A percentile compares a stretch with the other conserved stretches of the same genome.
Conservation (phyloP, 306 rosid genomes). For the Amphicarpaea edgeworthii region DNA sequence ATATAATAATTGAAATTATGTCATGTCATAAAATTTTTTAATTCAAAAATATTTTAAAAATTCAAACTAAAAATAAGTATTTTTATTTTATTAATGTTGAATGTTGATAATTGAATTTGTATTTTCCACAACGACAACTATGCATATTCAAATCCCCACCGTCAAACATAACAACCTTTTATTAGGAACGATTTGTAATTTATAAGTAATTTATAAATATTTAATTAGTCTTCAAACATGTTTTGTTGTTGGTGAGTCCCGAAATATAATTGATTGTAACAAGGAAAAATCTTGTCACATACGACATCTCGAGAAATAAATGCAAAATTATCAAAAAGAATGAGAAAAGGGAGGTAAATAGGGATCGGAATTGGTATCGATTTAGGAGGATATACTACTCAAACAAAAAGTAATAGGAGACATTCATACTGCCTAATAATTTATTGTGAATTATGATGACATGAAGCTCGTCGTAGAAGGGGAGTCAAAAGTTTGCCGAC, state of each 20-base stretch:
- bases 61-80: no score
- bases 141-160: no score
- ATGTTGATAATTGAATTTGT: neutral
- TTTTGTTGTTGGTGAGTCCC: no score
- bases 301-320: conserved; percentile 22
- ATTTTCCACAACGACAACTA: no score
- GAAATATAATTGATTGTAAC: no score
- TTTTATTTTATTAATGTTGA: neutral
- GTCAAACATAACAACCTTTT: no score
- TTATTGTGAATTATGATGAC: conserved; percentile 22
- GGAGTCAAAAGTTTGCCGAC: conserved; percentile 3
- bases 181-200: no score
- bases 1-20: no score
- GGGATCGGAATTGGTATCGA: conserved; percentile 4
- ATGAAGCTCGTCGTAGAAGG: conserved; percentile 35
- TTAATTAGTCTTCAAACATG: no score
- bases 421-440: conserved; percentile 25
- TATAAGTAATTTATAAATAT: no score
- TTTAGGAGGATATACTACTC: conserved; percentile 22
- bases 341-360: conserved; percentile 3
- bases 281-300: neutral
- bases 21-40: no score
- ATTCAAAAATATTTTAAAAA: no score
- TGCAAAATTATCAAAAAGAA: conserved; percentile 3
- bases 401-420: neutral